Conservation (phyloP, 208 protist species). For the Crithidia sp. region DNA sequence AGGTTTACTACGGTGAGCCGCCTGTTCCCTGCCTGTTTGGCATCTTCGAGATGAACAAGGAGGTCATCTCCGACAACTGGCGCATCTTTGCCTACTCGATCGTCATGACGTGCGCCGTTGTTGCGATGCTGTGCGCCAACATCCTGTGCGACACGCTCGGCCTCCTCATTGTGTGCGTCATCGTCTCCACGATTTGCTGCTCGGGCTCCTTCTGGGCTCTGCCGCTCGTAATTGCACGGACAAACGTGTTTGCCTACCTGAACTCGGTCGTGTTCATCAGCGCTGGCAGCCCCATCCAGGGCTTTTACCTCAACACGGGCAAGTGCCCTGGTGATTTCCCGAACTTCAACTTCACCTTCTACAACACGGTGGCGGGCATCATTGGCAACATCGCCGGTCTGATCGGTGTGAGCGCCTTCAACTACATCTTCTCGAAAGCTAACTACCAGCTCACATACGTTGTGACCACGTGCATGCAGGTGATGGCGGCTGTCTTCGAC, state of each 20-base stretch:
- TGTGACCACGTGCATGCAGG: constrained; percentile 42
- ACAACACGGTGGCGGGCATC: constrained; percentile 56
- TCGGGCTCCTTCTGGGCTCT: constrained; percentile 32
- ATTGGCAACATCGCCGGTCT: constrained; percentile 50
- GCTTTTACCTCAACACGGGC: constrained; percentile 43
- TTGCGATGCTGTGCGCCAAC: constrained; percentile 36
- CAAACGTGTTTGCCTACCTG: constrained; percentile 34
- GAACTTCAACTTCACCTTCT: constrained; percentile 57
- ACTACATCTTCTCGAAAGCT: constrained; percentile 48
- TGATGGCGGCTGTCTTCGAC: constrained; percentile 60
- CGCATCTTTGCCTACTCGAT: constrained; percentile 28
- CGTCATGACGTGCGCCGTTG: constrained; percentile 36
- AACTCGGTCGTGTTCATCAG: constrained; percentile 47
- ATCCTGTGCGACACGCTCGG: constrained; percentile 32
- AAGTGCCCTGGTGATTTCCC: constrained; percentile 46
- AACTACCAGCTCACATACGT: constrained; percentile 59
- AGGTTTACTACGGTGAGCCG: constrained; percentile 25
- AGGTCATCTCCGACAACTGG: constrained; percentile 32
- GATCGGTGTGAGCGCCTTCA: constrained; percentile 55
- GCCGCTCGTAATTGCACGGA: constrained; percentile 42
- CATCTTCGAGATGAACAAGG: constrained; percentile 33
- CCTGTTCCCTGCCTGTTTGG: constrained; percentile 24
- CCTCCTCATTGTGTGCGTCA: constrained; percentile 34
- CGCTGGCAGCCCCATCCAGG: constrained; percentile 45
- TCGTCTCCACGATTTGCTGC: constrained; percentile 23